phyloP scores from a whole-genome alignment of 1,284 basidiomycete genomes.

The Phaffia rhodozyma region DNA sequence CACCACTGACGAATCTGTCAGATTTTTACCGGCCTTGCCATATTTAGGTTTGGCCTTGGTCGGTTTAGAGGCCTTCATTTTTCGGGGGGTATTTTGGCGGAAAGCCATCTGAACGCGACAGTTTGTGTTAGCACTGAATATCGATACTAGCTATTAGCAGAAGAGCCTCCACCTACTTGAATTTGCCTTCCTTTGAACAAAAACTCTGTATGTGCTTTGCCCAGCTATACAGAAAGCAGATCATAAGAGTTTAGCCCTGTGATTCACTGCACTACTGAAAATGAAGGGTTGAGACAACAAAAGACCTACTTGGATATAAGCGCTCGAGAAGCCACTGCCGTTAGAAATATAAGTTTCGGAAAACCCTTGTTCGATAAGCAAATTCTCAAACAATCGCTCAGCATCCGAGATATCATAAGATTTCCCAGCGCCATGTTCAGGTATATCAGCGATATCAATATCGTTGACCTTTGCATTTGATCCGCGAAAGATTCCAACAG shows the following conservation, averaged over 20 bases:
- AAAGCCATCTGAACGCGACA: slow-evolving; percentile 7
- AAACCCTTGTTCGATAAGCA: slow-evolving; percentile 31
- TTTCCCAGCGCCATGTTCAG: slow-evolving; percentile 25
- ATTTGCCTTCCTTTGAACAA: slow-evolving; percentile 14
- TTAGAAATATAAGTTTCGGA: slow-evolving; percentile 28
- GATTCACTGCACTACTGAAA: background rate
- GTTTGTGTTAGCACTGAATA: background rate
- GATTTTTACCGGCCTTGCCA: slow-evolving; percentile 3
- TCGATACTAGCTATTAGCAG: background rate
- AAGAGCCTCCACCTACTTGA: slow-evolving; percentile 3
- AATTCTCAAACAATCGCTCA: slow-evolving; percentile 31
- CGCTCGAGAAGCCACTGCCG: slow-evolving; percentile 30
- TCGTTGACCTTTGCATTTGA: slow-evolving; percentile 25
- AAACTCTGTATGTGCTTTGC: background rate
- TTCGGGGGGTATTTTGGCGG: slow-evolving; percentile 12
- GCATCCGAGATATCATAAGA: slow-evolving; percentile 29
- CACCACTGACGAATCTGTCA: background rate
- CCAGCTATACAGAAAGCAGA: slow-evolving; percentile 20
- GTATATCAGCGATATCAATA: slow-evolving; percentile 27
- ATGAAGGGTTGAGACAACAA: background rate
- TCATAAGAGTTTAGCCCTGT: slow-evolving; percentile 20
- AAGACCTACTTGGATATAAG: slow-evolving; percentile 32
- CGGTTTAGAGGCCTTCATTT: background rate
- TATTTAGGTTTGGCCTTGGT: background rate
- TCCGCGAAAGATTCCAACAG: slow-evolving; percentile 32